A percentile compares a stretch with the other conserved stretches of the same genome.
phyloP scores from a whole-genome alignment of 805 yeast genomes.

The Teunomyces atbi region DNA sequence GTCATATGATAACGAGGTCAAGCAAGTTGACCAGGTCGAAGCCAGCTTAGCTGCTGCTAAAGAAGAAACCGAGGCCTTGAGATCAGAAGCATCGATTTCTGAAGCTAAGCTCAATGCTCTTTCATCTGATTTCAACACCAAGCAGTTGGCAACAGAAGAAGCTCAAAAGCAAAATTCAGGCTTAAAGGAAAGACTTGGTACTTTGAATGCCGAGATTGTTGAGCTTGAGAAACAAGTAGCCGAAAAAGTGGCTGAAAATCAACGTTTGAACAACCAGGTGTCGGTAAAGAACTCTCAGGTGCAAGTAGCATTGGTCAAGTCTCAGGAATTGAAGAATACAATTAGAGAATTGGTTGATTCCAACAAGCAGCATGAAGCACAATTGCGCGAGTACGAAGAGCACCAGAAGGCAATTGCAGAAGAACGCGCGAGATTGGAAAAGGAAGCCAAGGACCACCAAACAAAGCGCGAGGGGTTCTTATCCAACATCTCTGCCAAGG shows the following conservation, averaged over 20 bases:
- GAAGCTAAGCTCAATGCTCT: conserved; percentile 78
- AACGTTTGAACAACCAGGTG: conserved; percentile 60
- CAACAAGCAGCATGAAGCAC: conserved; percentile 22
- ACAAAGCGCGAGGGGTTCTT: neutral
- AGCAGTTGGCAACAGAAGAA: conserved; percentile 59
- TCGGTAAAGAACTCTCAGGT: conserved; percentile 71
- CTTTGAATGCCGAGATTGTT: conserved; percentile 62
- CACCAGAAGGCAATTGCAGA: conserved; percentile 1
- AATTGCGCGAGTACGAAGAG: conserved; percentile 13
- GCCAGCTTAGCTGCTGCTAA: conserved; percentile 54
- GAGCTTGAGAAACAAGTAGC: conserved; percentile 58
- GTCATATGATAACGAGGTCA: conserved; percentile 75
- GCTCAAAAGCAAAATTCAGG: conserved; percentile 66
- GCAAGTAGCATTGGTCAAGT: conserved; percentile 55
- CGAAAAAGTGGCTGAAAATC: conserved; percentile 50
- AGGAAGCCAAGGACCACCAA: conserved; percentile 7
- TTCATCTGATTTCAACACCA: conserved; percentile 59
- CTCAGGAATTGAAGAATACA: conserved; percentile 34
- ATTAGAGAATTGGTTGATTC: conserved; percentile 25
- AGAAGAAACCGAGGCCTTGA: conserved; percentile 64
- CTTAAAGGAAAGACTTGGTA: conserved; percentile 67
- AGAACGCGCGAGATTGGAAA: neutral
- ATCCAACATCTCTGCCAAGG: neutral
- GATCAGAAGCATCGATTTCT: conserved; percentile 68
- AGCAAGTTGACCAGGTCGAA: conserved; percentile 73